phyloP scores from a whole-genome alignment of 2,329 filamentous ascomycete genomes.

The Akanthomyces muscarius region DNA sequence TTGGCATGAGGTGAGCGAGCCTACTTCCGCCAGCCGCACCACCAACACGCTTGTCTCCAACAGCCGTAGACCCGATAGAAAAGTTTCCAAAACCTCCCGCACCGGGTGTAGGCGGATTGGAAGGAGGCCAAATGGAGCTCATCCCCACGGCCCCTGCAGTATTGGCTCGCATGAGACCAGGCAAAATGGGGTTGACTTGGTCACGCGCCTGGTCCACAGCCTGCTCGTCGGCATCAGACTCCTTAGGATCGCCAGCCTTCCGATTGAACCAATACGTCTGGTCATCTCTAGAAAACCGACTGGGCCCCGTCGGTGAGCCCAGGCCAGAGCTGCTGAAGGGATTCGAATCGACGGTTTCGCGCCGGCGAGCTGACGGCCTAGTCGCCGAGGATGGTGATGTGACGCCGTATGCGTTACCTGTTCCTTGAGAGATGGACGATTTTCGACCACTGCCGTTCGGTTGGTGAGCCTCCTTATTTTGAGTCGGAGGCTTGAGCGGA shows the following conservation, averaged over 20 bases:
- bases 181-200: conserved; percentile 37
- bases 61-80: conserved; percentile 57
- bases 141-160: conserved; percentile 47
- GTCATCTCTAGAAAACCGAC: conserved; percentile 61
- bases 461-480: conserved; percentile 63
- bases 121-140: conserved; percentile 39
- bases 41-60: conserved; percentile 70
- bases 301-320: conserved; percentile 57
- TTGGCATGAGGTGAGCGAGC: conserved; percentile 79
- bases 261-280: conserved; percentile 54
- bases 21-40: conserved; percentile 72
- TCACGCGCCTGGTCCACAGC: conserved; percentile 24
- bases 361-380: conserved; percentile 72
- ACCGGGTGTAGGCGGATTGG: conserved; percentile 58
- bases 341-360: conserved; percentile 73
- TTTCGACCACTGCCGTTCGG: conserved; percentile 68
- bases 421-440: conserved; percentile 72
- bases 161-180: conserved; percentile 50
- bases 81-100: conserved; percentile 88
- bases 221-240: conserved; percentile 38
- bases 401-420: conserved; percentile 60
- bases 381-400: conserved; percentile 68
- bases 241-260: conserved; percentile 50
- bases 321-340: conserved; percentile 50
- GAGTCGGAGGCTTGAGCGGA: conserved; percentile 77